Evolutionary conservation across 768 basidiomycete species (phyloP).

Genomic region (Pleurotus cornucopiae): DNA sequence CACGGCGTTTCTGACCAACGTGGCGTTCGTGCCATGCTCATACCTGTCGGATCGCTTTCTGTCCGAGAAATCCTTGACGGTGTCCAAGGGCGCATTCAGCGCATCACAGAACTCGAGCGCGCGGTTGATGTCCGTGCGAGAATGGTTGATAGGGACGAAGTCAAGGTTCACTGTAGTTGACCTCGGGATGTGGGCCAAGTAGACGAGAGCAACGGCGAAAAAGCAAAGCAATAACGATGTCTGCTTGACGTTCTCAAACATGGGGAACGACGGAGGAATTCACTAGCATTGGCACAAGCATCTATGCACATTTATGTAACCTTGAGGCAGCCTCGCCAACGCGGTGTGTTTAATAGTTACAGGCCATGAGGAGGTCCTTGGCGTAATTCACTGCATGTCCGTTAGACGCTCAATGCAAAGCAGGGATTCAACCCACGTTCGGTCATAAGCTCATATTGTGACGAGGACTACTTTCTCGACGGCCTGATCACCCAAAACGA

Average conservation of each 20-base stretch:
- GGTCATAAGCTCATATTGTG: too few species aligned
- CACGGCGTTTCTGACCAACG: conserved; percentile 68
- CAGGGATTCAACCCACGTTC: too few species aligned
- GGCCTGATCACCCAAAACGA: too few species aligned
- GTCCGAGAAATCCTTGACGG: background rate
- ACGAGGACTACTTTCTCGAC: too few species aligned
- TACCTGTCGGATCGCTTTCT: conserved; percentile 54
- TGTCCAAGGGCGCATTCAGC: background rate
- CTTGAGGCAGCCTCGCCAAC: conserved; percentile 6
- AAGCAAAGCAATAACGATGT: background rate
- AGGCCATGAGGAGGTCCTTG: too few species aligned
- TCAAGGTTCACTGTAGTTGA: background rate
- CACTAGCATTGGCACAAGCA: background rate
- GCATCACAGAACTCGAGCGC: background rate
- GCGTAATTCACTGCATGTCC: too few species aligned
- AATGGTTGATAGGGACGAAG: background rate
- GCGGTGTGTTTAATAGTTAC: background rate
- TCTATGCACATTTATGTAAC: background rate
- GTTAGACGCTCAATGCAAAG: too few species aligned
- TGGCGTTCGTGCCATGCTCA: conserved; percentile 55
- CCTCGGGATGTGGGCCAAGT: background rate
- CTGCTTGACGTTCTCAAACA: background rate
- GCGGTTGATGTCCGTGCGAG: background rate
- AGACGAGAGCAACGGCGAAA: background rate
- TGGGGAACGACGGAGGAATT: background rate